Evolutionary conservation across 495 filamentous ascomycete species (phyloP), one percentile per base, ranked within the genome.

Genomic region (Penicillium alfredii): DNA sequence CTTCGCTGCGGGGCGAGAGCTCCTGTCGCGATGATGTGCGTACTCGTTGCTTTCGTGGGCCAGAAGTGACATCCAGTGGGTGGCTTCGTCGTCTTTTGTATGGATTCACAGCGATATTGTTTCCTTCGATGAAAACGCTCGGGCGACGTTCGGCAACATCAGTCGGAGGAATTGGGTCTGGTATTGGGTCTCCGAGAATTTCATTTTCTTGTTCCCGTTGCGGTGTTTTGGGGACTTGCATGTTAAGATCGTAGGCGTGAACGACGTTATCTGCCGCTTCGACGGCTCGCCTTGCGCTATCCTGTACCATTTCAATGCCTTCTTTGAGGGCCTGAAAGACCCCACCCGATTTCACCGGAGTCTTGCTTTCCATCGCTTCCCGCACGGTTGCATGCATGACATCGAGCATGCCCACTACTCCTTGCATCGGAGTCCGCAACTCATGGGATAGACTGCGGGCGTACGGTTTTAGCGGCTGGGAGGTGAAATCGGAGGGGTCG

Each of bases 191-290:
- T 10, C 56, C 52, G 13, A 62, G 48, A 19, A 62, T 55, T 9
- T 62, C 58, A 28, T 39, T 52, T 8, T 63, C 59, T 14, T 59
- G 45, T 44, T 74, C 71, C 14, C 55, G 45, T 32, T 64, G 64
- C 5, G 62, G 63, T 6, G 72, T 80, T 40, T 82, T 76, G 12
- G 84, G 84, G 16, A 89, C 70, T 44, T 84, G 77, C 82, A 89
- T 85, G 56, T 88, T 82, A 48, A 89, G 71, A 55, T 88, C 84
- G 44, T 88, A 88, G n/a, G 84, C 84, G 64, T 89, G 81, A 17
- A 89, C 84, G 23, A 89, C 83, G 48, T 89, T 89, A 46, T 89
- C 84, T 2, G 84, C 83, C 16, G 84, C 84, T 58, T 88, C 85
- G 10, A 88, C 78, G 3, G 84, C 84, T 27, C 84, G 68, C 54